Base-by-base conservation (phyloP, 2,329 filamentous ascomycete genomes). In the Nothomitra cinnamomea region DNA sequence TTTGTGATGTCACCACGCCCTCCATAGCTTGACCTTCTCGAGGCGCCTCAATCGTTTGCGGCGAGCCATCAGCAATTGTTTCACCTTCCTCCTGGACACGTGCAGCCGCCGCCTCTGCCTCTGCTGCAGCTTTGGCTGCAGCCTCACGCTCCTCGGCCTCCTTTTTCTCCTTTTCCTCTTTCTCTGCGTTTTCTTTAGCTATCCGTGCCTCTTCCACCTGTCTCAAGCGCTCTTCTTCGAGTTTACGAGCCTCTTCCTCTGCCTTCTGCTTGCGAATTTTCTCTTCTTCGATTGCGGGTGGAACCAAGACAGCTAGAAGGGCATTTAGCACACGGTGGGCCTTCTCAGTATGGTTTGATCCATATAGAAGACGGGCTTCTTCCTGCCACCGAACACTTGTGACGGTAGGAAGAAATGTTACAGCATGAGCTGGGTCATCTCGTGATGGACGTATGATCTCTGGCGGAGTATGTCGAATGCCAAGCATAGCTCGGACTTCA, bases 281-380 rank as follows among this genome's bases (percentile, higher is more conserved):
- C 57, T 89, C 86, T 55, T 82, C 80, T 63, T 90, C 82, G 56
- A 95, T 82, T 6, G 90, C 89, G 21, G 85, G 82, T 41, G 92
- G 92, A 2, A 90, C 82, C 57, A 98, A 76, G 41, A 80, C 69
- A 45, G 79, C 81, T 41, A 87, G 72, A 24, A 98, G 76, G 1
- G 79, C 76, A 59, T 78, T 82, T 58, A 82, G 69, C 15, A 94
- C 73, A 53, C 78, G 78, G 56, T 77, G 73, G 1, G 81, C 77
- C 63, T 85, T 85, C 50, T 95, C 88, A 2, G 77, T 64, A 52
- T 82, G 77, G 50, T 70, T 73, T 21, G 72, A 68, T 24, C 85
- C 85, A 66, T 92, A 96, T 0, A 96, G 75, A 65, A 98, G 81
- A 58, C 83, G 82, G 7, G 88, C 83, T 66, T 96, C 94, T 63